Evolutionary conservation across 2,329 filamentous ascomycete species (phyloP).

Genomic region (Lasiodiplodia citricola): DNA sequence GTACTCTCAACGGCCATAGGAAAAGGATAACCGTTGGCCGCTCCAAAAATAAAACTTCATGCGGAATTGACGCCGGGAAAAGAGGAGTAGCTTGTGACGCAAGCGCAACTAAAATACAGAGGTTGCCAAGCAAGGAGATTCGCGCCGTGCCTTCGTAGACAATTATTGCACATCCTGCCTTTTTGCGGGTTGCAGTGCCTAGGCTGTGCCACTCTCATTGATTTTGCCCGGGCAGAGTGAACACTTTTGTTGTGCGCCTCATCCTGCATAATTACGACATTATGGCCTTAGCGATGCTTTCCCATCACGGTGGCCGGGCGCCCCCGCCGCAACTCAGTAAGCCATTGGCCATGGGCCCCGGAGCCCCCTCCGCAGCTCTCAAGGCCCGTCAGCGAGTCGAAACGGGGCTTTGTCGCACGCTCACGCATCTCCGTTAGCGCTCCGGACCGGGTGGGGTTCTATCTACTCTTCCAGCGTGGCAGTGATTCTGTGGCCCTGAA

Average conservation of each 20-base stretch:
- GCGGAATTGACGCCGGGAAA: neutral
- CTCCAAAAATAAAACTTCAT: neutral
- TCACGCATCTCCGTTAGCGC: neutral
- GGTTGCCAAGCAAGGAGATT: conserved; percentile 7
- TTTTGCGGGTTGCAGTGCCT: no score
- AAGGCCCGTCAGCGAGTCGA: neutral
- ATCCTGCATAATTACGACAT: neutral
- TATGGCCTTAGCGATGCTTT: neutral
- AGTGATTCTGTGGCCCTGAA: neutral
- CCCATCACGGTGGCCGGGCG: neutral
- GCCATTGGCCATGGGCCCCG: neutral
- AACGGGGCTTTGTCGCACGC: neutral
- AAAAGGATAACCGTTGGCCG: neutral
- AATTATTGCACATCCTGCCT: no score
- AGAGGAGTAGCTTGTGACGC: neutral
- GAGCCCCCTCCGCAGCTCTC: neutral
- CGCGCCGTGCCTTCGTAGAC: neutral
- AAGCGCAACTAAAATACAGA: neutral
- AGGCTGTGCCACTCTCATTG: neutral
- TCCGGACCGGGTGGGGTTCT: neutral
- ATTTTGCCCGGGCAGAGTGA: neutral
- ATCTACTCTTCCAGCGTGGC: neutral
- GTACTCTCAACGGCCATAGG: neutral
- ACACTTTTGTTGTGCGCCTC: neutral
- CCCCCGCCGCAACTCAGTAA: neutral